Percentiles rank a stretch among this genome's conserved stretches.
These are phyloP conservation scores for Whalleya microplaca DNA, from an alignment of 2,329 filamentous ascomycete genomes.

Conservation along the genomic window DNA sequence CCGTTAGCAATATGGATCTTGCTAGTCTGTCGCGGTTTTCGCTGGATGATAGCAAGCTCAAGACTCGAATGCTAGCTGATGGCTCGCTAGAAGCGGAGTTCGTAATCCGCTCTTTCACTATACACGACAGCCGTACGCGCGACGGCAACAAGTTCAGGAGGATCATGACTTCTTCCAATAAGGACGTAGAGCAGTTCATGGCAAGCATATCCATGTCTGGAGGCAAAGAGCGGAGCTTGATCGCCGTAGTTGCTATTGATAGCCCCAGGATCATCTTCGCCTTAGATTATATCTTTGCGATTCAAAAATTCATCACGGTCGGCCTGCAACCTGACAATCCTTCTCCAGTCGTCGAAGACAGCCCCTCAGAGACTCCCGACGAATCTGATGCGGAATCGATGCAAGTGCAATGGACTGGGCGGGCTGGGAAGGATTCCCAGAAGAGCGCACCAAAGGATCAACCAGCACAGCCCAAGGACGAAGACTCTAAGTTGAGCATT, in stretches of 20 bases:
- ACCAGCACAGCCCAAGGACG: constrained; percentile 25
- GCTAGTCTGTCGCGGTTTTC: constrained; percentile 93
- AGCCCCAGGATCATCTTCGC: constrained; percentile 95
- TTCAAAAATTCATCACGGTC: constrained; percentile 80
- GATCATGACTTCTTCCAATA: constrained; percentile 97
- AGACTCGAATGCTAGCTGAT: constrained; percentile 91
- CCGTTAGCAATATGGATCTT: constrained; percentile 75
- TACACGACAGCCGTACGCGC: constrained; percentile 84
- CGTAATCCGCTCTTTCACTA: constrained; percentile 91
- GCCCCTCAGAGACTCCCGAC: constrained; percentile 59
- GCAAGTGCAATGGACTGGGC: constrained; percentile 49
- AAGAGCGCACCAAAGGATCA: constrained; percentile 28
- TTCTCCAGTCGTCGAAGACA: constrained; percentile 53
- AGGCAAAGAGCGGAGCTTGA: constrained; percentile 77
- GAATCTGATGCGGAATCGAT: constrained; percentile 64
- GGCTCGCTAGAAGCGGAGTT: constrained; percentile 91
- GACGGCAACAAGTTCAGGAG: constrained; percentile 96
- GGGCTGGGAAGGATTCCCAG: constrained; percentile 40
- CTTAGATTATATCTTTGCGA: constrained; percentile 89
- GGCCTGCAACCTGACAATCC: constrained; percentile 70
- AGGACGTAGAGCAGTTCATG: constrained; percentile 97
- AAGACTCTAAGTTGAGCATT: constrained; percentile 65
- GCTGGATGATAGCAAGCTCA: constrained; percentile 87
- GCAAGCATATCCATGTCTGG: constrained; percentile 92
- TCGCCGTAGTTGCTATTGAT: constrained; percentile 91